Conservation (phyloP, 306 rosid genomes). For the Cicer judaicum region DNA sequence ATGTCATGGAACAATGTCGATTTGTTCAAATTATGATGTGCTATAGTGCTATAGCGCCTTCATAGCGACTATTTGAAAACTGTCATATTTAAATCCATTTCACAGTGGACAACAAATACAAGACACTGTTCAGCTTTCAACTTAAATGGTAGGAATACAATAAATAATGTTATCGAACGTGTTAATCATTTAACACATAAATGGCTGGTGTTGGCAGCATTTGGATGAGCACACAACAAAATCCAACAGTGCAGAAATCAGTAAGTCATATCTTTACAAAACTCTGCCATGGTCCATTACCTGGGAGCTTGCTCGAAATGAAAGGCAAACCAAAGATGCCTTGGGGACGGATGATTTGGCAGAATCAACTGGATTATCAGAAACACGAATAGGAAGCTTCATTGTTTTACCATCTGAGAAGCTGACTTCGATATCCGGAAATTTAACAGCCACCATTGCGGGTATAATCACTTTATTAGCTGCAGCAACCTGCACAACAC, state of each 20-base stretch:
- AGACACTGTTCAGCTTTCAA: constrained; percentile 11
- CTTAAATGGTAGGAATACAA: constrained; percentile 27
- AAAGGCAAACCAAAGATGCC: constrained; percentile 76
- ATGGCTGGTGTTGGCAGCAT: constrained; percentile 9
- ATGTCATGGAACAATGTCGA: too few species aligned
- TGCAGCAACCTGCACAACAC: constrained; percentile 58
- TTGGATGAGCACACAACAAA: constrained; percentile 32
- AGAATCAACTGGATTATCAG: constrained; percentile 47
- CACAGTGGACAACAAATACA: constrained; percentile 9
- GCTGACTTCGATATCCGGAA: constrained; percentile 75
- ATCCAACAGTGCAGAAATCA: not conserved
- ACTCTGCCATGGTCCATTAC: constrained; percentile 45
- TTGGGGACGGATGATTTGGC: constrained; percentile 53
- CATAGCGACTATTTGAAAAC: too few species aligned
- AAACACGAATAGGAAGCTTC: constrained; percentile 68
- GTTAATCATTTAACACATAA: constrained; percentile 15
- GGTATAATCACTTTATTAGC: constrained; percentile 82
- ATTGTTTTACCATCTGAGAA: constrained; percentile 59
- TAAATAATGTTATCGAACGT: not conserved
- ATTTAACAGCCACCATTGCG: constrained; percentile 68
- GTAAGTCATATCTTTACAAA: constrained; percentile 32
- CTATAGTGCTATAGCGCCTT: too few species aligned
- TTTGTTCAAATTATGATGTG: too few species aligned
- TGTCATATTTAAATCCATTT: constrained; percentile 12
- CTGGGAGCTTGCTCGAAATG: constrained; percentile 87